phyloP scores from a whole-genome alignment of 345 rosid species.

The Populus ilicifolia region DNA sequence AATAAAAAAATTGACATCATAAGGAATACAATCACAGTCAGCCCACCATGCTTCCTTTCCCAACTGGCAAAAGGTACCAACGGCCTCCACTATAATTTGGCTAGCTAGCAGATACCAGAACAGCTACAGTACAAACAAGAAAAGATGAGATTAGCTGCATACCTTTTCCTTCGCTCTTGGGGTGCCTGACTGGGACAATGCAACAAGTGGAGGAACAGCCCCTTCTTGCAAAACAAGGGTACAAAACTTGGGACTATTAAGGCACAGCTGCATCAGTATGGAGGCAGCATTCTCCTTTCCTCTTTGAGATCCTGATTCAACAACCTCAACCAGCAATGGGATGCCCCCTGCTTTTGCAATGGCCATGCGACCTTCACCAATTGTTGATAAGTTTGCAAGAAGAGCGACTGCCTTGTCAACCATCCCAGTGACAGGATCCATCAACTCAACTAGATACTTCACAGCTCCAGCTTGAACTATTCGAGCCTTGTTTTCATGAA shows the following conservation, averaged over 20 bases:
- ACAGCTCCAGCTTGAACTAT: conserved; percentile 94
- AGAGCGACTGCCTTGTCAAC: conserved; percentile 90
- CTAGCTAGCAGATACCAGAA: neutral
- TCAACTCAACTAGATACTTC: conserved; percentile 65
- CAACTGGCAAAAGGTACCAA: neutral
- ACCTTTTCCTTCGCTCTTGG: conserved; percentile 98
- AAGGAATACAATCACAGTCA: neutral
- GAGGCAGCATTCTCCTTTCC: conserved; percentile 93
- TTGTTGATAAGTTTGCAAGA: conserved; percentile 76
- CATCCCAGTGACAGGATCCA: conserved; percentile 73
- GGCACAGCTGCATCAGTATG: conserved; percentile 73
- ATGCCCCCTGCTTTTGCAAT: conserved; percentile 76
- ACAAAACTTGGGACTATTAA: conserved; percentile 76
- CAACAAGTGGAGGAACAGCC: conserved; percentile 92
- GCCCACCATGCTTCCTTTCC: neutral
- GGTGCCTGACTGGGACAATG: conserved; percentile 86
- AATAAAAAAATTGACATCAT: neutral
- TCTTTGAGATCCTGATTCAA: conserved; percentile 82
- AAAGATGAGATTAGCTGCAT: conserved; percentile 9
- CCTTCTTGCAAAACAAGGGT: conserved; percentile 92
- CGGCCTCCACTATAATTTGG: neutral
- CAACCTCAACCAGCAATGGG: conserved; percentile 65
- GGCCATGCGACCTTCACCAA: conserved; percentile 72
- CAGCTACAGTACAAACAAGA: neutral
- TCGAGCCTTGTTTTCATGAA: conserved; percentile 89